Evolutionary conservation across 805 yeast species (phyloP).

Genomic region (Yarrowia divulgata): DNA sequence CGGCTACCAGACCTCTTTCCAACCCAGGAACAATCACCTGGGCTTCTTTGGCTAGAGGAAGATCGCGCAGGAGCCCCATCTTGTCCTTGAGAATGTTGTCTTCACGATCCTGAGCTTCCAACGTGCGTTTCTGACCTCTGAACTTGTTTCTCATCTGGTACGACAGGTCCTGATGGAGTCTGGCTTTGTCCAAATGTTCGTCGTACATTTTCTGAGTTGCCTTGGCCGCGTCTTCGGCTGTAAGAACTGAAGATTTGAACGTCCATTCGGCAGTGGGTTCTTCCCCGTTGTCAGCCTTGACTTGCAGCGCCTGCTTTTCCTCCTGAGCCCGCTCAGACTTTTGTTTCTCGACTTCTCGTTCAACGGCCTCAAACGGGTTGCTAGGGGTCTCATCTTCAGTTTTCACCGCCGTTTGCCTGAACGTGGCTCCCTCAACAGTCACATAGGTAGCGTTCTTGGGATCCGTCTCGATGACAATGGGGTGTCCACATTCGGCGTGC

Average conservation of each 20-base stretch:
- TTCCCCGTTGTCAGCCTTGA: neutral
- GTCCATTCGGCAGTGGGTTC: neutral
- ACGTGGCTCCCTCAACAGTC: constrained; percentile 16
- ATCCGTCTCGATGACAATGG: constrained; percentile 48
- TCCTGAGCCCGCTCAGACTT: neutral
- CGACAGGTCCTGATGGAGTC: constrained; percentile 10
- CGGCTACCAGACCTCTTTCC: constrained; percentile 4
- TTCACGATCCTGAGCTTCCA: constrained; percentile 7
- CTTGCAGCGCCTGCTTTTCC: neutral
- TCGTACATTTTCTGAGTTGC: constrained; percentile 19
- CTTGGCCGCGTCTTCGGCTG: constrained; percentile 19
- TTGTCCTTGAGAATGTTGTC: constrained; percentile 22
- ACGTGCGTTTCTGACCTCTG: neutral
- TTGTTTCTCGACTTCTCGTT: constrained; percentile 2
- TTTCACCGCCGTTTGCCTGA: neutral
- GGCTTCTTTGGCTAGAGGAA: constrained; percentile 5
- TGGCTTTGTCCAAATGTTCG: constrained; percentile 18
- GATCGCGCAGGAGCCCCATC: constrained; percentile 11
- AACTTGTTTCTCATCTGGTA: constrained; percentile 17
- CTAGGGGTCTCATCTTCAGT: constrained; percentile 2
- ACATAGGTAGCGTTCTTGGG: constrained; percentile 48
- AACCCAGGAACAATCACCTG: constrained; percentile 5
- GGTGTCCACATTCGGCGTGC: constrained; percentile 46
- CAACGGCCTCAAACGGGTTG: constrained; percentile 19
- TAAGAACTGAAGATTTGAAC: constrained; percentile 3